Evolutionary conservation across 2,329 filamentous ascomycete species (phyloP), one percentile per base, ranked within the genome.

Genomic region (Balansia obtecta): DNA sequence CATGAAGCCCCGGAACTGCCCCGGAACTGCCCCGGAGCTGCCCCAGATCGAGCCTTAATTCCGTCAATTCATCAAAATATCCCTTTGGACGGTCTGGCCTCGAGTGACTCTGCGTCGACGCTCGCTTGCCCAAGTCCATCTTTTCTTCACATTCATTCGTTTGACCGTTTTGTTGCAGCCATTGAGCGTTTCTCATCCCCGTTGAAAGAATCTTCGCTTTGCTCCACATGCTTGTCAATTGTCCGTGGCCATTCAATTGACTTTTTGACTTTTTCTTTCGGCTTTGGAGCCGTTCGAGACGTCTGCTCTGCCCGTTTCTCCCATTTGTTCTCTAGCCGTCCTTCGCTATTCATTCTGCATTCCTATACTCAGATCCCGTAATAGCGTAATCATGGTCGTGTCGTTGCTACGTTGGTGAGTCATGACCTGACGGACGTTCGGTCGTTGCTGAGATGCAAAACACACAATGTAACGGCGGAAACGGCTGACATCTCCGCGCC

Each of bases 361-460:
- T 47, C 4, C 46, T 27, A 20, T 16, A 20, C 41, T 11, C 13
- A 45, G 2, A 42, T n/a, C 11, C 16, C 40, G 18, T 34, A 50
- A 49, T n/a, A 11, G 15, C 40, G 18, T 32, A 50, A 49, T 45
- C 46, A 53, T 54, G 51, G 51, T 56, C 16, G 45, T 56, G 22
- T 55, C 61, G 46, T 56, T 64, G 45, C 56, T 65, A 54, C 64
- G 64, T 52, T 66, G 64, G 64, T 65, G 32, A 51, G 52, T 48
- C 45, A 33, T 39, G 12, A 27, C 18, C 20, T 22, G 20, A 22
- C 4, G 20, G 42, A 44, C 38, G 39, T 42, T 42, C 27, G 32
- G 16, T 43, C n/a, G 30, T 8, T 13, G 30, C 22, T 34, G 39
- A 42, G 46, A 43, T 4, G 30, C 18, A 30, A 33, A 6, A 15